These are phyloP conservation scores for Calonectria crousiana DNA, from an alignment of 2,329 filamentous ascomycete genomes.

Conservation along the genomic window DNA sequence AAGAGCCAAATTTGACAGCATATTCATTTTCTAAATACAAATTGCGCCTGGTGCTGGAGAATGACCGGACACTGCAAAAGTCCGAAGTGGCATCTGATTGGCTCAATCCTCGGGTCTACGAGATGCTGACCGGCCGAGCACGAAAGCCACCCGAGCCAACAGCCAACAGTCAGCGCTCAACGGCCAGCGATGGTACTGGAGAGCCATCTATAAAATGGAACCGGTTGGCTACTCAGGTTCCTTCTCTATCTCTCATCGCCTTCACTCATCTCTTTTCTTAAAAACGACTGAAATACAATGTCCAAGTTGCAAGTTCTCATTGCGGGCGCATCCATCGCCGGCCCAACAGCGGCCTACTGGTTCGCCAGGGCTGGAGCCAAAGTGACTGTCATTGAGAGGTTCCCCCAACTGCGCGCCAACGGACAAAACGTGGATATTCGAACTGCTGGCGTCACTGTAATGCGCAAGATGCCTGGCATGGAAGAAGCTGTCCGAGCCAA, in stretches of 20 bases:
- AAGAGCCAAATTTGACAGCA: background rate
- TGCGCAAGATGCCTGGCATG: conserved; percentile 55
- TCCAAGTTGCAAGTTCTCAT: conserved; percentile 42
- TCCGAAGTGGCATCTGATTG: conserved; percentile 10
- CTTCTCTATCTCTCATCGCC: background rate
- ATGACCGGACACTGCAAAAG: background rate
- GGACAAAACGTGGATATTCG: conserved; percentile 55
- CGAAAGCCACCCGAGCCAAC: conserved; percentile 1
- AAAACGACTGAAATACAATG: conserved; percentile 17
- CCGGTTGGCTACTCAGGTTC: too few relatives aligned
- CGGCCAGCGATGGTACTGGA: background rate
- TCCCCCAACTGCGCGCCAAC: conserved; percentile 47
- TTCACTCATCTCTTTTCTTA: too few relatives aligned
- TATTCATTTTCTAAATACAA: background rate
- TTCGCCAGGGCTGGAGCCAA: conserved; percentile 43
- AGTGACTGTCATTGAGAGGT: conserved; percentile 56
- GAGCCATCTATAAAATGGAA: background rate
- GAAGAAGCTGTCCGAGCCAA: conserved; percentile 49
- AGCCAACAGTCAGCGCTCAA: background rate
- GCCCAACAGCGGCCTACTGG: conserved; percentile 47
- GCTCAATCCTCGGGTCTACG: conserved; percentile 7
- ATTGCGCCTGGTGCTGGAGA: background rate
- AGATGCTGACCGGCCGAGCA: background rate
- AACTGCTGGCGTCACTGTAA: conserved; percentile 51
- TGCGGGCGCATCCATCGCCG: conserved; percentile 48